Conservation (phyloP, 352 stramenopile genomes). For the Hyaloperonospora arabidopsidis region DNA sequence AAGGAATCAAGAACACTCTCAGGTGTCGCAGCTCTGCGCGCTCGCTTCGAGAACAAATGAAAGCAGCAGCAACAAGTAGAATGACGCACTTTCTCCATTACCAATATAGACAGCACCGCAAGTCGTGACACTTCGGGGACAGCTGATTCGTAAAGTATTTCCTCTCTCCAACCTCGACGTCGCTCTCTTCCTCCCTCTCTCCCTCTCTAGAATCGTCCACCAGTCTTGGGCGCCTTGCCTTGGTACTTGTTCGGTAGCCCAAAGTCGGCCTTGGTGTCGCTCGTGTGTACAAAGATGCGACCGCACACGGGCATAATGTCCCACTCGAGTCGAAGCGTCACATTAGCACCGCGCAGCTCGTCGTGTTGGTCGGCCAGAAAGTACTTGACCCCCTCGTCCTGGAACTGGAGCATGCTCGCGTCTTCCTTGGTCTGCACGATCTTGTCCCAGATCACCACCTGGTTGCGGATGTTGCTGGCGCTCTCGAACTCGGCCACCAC, state of each 20-base stretch:
- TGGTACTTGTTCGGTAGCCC: slow-evolving; percentile 57
- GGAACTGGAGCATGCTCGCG: slow-evolving; percentile 39
- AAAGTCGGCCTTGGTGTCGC: slow-evolving; percentile 43
- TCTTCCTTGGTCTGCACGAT: slow-evolving; percentile 65
- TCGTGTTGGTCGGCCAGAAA: slow-evolving; percentile 74
- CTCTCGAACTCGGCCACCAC: slow-evolving; percentile 76
- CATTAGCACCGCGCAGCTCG: slow-evolving; percentile 66
- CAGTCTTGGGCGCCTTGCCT: slow-evolving; percentile 45
- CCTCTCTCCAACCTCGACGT: too few species aligned
- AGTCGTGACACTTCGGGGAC: not conserved
- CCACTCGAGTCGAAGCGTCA: slow-evolving; percentile 77
- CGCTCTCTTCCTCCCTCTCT: too few species aligned
- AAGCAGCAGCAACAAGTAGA: slow-evolving; percentile 8
- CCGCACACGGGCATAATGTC: slow-evolving; percentile 83
- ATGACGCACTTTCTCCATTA: not conserved
- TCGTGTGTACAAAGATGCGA: slow-evolving; percentile 60
- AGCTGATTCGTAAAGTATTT: slow-evolving; percentile 11
- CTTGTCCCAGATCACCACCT: slow-evolving; percentile 83
- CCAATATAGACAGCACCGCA: not conserved
- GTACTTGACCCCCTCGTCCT: slow-evolving; percentile 74
- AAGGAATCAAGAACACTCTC: slow-evolving; percentile 24
- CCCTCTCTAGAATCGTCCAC: slow-evolving; percentile 23
- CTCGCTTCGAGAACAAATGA: slow-evolving; percentile 64
- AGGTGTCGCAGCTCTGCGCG: slow-evolving; percentile 62
- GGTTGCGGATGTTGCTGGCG: slow-evolving; percentile 53